Evolutionary conservation across 495 filamentous ascomycete genomes (phyloP), one percentile per base, ranked within the genome.

Genomic region (Oidiodendron maius): DNA sequence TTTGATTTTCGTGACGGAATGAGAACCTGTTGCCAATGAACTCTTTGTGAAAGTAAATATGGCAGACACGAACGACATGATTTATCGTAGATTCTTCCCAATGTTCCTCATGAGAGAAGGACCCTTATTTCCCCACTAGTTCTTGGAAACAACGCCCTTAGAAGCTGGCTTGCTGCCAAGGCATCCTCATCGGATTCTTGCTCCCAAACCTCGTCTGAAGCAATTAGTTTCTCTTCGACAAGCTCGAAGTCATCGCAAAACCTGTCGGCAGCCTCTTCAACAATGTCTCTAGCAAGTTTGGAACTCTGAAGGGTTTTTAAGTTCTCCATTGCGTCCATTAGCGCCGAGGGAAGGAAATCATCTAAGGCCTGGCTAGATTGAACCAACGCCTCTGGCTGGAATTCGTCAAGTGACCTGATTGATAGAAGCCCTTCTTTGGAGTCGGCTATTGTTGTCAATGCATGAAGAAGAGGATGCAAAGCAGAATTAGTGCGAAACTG

Each of bases 201-300:
- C 17, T 71, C 71, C 20, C 63, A 63, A 42, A 65, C 8, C 56
- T 74, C 71, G 46, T 78, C 75, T 17, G 64, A 65, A 13, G 64
- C 55, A 17, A 71, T 61, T 11, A 77, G 53, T 51, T 72, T 62
- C 46, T 68, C 83, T 65, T 98, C 93, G 3, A 96, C 75, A 50
- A 83, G 83, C 68, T 91, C 89, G 65, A 98, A 98, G 56, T 95
- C 89, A 15, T 81, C 81, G 52, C 90, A 94, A 67, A 98, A 97
- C 44, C 71, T 75, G 55, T 86, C 85, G 0, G 90, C 88, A 0
- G 90, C 91, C 57, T 88, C 81, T 56, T 91, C 86, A 1, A 84
- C 91, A 26, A 95, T 76, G 37, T 83, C 76, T 34, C 83, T 78
- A 13, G 83, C 81, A 36, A 95, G 69, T 50, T 67, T 75, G 5